A percentile compares a stretch with the other conserved stretches of the same genome.
These are phyloP conservation scores for Globisporangium cystogenes DNA, from an alignment of 352 stramenopile species.

Conservation along the genomic window DNA sequence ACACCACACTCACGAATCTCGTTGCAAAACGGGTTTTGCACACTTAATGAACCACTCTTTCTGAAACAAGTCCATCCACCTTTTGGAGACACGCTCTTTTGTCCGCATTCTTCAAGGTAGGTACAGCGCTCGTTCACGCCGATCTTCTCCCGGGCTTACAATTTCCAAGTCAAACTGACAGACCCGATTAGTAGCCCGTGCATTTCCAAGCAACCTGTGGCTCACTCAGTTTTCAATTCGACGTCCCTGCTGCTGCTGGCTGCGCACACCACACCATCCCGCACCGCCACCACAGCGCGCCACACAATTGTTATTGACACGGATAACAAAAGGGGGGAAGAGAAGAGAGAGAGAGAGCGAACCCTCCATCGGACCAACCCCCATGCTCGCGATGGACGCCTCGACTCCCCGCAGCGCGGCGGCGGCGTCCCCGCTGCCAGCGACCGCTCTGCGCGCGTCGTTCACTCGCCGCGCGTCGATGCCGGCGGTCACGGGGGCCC, in stretches of 20 bases:
- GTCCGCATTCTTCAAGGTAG: not conserved
- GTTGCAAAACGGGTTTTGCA: not conserved
- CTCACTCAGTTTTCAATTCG: not conserved
- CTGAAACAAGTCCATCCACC: not conserved
- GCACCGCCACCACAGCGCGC: too few species aligned
- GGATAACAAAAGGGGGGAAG: too few species aligned
- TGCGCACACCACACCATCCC: too few species aligned
- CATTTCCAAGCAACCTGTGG: not conserved
- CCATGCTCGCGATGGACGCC: slow-evolving; percentile 5
- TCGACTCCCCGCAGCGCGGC: not conserved
- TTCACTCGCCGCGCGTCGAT: slow-evolving; percentile 13
- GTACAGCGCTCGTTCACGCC: not conserved
- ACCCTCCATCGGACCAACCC: not conserved
- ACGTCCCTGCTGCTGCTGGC: not conserved
- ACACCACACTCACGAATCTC: not conserved
- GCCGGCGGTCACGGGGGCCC: slow-evolving; percentile 3
- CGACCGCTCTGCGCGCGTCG: slow-evolving; percentile 1
- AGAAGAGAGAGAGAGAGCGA: not conserved
- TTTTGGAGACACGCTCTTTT: not conserved
- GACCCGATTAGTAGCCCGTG: not conserved
- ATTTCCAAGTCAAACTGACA: not conserved
- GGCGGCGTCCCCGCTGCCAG: slow-evolving; percentile 3
- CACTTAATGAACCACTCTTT: too few species aligned
- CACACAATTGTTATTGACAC: too few species aligned
- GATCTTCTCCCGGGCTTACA: not conserved